Evolutionary conservation across 176 grass and related monocot genomes (phyloP).

Genomic region (Melocanna baccifera): DNA sequence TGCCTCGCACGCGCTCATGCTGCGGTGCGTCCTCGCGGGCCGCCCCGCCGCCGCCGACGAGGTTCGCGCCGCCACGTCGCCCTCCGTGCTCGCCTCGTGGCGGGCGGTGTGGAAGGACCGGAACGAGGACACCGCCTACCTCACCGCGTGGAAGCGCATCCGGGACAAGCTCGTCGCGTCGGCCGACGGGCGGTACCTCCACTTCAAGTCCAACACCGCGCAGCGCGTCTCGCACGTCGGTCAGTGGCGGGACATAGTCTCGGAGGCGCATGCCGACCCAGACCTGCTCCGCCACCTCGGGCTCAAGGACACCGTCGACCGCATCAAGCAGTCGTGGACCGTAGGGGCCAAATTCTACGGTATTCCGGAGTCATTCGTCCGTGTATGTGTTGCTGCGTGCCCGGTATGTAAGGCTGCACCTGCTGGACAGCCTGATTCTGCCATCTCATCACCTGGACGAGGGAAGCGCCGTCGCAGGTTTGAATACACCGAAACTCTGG

Average conservation of each 20-base stretch:
- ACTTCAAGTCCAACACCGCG: constrained; percentile 82
- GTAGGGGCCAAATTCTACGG: constrained; percentile 97
- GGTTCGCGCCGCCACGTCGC: constrained; percentile 76
- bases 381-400: constrained; percentile 79
- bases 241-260: constrained; percentile 87
- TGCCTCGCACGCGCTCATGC: constrained; percentile 78
- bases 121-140: constrained; percentile 99
- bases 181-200: constrained; percentile 52
- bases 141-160: constrained; percentile 98
- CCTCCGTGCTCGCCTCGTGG: constrained; percentile 81
- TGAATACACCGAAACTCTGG: constrained; percentile 88
- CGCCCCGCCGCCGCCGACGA: constrained; percentile 65
- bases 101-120: constrained; percentile 97
- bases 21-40: constrained; percentile 72
- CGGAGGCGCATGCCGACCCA: constrained; percentile 64
- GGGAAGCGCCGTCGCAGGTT: constrained; percentile 83
- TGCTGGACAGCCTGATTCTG: constrained; percentile 41
- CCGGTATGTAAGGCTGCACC: constrained; percentile 67
- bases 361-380: constrained; percentile 90
- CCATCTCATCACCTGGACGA: constrained; percentile 40
- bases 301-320: constrained; percentile 92
- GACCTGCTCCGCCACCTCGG: constrained; percentile 89
- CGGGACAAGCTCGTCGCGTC: constrained; percentile 87
- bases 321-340: constrained; percentile 95
- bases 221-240: constrained; percentile 84